A percentile compares a stretch with the other conserved stretches of the same genome.
Conservation (phyloP, 2,329 filamentous ascomycete genomes). For the Colletotrichum euphorbiae region DNA sequence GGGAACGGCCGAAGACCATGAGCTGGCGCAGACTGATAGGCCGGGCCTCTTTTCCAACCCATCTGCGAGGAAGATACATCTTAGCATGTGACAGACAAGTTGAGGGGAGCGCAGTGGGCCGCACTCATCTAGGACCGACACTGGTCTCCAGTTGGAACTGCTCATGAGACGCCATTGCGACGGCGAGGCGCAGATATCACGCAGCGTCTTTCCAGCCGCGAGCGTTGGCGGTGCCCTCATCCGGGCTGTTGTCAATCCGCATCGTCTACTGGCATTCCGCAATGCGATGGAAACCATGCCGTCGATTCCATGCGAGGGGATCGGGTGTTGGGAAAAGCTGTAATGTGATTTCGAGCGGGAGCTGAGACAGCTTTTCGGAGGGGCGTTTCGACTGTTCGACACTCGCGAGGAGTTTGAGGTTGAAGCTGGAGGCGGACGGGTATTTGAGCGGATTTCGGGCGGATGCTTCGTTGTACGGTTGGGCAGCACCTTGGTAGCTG, state of each 20-base stretch:
- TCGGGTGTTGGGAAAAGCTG: background rate
- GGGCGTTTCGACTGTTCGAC: no score
- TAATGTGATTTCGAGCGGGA: background rate
- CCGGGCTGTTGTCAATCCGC: conserved; percentile 46
- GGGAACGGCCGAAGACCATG: conserved; percentile 94
- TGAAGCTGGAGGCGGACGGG: background rate
- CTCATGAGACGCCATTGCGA: conserved; percentile 45
- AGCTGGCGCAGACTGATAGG: conserved; percentile 97
- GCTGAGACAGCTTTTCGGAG: background rate
- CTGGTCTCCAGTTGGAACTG: conserved; percentile 68
- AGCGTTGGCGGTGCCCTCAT: conserved; percentile 12
- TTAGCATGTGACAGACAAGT: conserved; percentile 35
- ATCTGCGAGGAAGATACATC: conserved; percentile 65
- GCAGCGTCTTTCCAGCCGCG: conserved; percentile 11
- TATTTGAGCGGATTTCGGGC: conserved; percentile 35
- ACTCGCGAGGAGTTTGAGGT: background rate
- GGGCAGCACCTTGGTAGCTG: conserved; percentile 24
- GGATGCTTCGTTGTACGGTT: conserved; percentile 5
- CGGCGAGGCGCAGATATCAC: conserved; percentile 39
- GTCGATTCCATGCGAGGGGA: conserved; percentile 50
- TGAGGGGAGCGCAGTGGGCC: conserved; percentile 43
- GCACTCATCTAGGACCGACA: conserved; percentile 74
- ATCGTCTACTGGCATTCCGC: conserved; percentile 58
- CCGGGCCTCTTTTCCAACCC: conserved; percentile 90
- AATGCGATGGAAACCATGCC: conserved; percentile 60